Base-by-base conservation (phyloP, 352 stramenopile species). In the Pythium rhizo-oryzae region DNA sequence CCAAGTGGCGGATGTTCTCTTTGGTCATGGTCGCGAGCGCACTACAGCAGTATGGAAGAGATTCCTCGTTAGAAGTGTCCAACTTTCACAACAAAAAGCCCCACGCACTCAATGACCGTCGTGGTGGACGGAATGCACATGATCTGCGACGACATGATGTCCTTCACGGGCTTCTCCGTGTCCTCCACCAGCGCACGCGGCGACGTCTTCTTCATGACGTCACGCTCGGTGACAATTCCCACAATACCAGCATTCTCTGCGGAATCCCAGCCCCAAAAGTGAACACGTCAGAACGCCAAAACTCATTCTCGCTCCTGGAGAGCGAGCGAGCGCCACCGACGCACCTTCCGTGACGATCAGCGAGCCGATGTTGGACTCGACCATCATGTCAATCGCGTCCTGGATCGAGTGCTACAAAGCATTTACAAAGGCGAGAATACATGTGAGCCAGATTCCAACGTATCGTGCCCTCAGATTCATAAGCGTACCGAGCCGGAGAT, bases 101-200 rank as follows among this genome's bases (percentile, higher is more conserved):
- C 1, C 13, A 81, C 82, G 21, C 72, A 94, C 84, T 93, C 87
- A 43, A 95, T 92, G 37, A 95, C 81, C 5, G 87, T 92, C 23
- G 84, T 95, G 30, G 66, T 85, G 8, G 85, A 79, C 24, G 89
- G 85, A 63, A 95, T 91, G 57, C 87, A 95, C 82, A 93, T 92
- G 68, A 95, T 93, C 59, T 93, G 87, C 1, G 85, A 86, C 37
- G 83, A 90, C 87, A 93, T 95, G 71, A 95, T 86, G 35, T 93
- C 81, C 59, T 85, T 83, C 44, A 95, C 85, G 8, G 78, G 65
- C 62, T 79, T 85, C 41, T 76, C 53, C 64, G 89, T 74, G 7
- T 87, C 70, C 25, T 59, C 70, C 16, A 76, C 70, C 25, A 88
- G 76, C 33, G 76, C 77, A 5, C 81, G 75, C 21, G 79, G 84